Evolutionary conservation across 169 alveolate genomes (phyloP).

Genomic region (Cryptosporidium andersoni): DNA sequence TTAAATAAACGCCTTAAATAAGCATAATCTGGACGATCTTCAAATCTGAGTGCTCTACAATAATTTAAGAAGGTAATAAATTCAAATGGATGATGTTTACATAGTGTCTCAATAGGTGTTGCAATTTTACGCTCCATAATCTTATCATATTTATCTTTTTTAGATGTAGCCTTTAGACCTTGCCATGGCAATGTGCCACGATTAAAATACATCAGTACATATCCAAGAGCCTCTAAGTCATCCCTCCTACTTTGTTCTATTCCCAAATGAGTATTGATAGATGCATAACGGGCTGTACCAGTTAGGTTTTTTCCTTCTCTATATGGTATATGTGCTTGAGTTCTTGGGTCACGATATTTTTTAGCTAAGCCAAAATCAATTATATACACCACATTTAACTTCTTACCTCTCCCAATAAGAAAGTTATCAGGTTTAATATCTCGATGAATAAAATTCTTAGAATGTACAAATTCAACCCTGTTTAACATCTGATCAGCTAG

Average conservation of each 20-base stretch:
- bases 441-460: constrained; percentile 94
- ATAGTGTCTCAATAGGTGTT: constrained; percentile 94
- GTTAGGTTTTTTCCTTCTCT: constrained; percentile 97
- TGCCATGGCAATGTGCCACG: constrained; percentile 99
- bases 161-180: constrained; percentile 92
- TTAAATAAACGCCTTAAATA: constrained; percentile 93
- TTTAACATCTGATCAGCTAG: constrained; percentile 95
- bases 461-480: constrained; percentile 93
- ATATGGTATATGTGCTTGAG: constrained; percentile 96
- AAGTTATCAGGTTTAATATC: constrained; percentile 98
- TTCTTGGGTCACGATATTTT: constrained; percentile 94
- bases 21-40: constrained; percentile 95
- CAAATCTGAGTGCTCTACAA: constrained; percentile 93
- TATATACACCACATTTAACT: constrained; percentile 86
- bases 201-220: constrained; percentile 93
- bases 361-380: constrained; percentile 96
- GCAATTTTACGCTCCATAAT: constrained; percentile 98
- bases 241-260: constrained; percentile 97
- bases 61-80: constrained; percentile 91
- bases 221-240: constrained; percentile 98
- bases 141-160: constrained; percentile 96
- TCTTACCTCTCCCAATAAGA: constrained; percentile 91
- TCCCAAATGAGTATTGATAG: constrained; percentile 98
- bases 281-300: constrained; percentile 96
- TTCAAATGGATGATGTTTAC: constrained; percentile 91